Percentiles rank a stretch among this genome's conserved stretches.
phyloP scores from a whole-genome alignment of 2,329 filamentous ascomycete species.

The Calycina marina region DNA sequence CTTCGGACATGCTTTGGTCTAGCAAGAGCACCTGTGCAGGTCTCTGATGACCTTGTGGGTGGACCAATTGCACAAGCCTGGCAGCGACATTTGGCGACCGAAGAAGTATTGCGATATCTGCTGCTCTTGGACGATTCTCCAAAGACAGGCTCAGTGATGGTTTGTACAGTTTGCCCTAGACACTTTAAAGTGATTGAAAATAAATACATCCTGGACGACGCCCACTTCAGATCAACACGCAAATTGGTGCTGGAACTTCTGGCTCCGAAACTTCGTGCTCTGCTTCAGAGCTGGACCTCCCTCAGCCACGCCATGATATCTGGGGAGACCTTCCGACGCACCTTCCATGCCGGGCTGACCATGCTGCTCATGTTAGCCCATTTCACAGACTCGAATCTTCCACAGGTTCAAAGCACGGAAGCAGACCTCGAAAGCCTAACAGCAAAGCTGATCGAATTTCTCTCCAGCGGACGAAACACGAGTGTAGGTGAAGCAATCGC shows the following conservation, averaged over 20 bases:
- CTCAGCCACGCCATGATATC: slow-evolving; percentile 13
- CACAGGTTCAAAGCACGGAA: slow-evolving; percentile 11
- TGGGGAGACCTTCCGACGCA: slow-evolving; percentile 17
- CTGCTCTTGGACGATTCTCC: slow-evolving; percentile 30
- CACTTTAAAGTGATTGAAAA: slow-evolving; percentile 3
- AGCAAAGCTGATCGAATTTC: slow-evolving; percentile 12
- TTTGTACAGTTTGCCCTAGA: slow-evolving; percentile 14
- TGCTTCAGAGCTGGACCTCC: slow-evolving; percentile 17
- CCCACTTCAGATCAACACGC: slow-evolving; percentile 16
- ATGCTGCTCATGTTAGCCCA: slow-evolving; percentile 15
- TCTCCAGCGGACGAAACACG: slow-evolving; percentile 7
- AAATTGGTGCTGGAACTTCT: slow-evolving; percentile 21
- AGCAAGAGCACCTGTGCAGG: slow-evolving; percentile 8
- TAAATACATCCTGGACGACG: slow-evolving; percentile 12
- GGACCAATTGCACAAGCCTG: slow-evolving; percentile 21
- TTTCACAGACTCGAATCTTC: slow-evolving; percentile 8
- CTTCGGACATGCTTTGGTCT: slow-evolving; percentile 54
- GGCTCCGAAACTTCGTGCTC: slow-evolving; percentile 15
- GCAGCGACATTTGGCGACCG: slow-evolving; percentile 23
- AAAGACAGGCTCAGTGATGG: neutral
- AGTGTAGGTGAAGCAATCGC: slow-evolving; percentile 9
- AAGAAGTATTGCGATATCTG: slow-evolving; percentile 36
- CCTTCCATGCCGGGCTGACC: slow-evolving; percentile 16
- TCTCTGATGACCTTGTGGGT: slow-evolving; percentile 8
- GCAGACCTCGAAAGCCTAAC: slow-evolving; percentile 8